Evolutionary conservation across 2,329 filamentous ascomycete genomes (phyloP), one percentile per base, ranked within the genome.

Genomic region (Trichoderma afroharzianum): DNA sequence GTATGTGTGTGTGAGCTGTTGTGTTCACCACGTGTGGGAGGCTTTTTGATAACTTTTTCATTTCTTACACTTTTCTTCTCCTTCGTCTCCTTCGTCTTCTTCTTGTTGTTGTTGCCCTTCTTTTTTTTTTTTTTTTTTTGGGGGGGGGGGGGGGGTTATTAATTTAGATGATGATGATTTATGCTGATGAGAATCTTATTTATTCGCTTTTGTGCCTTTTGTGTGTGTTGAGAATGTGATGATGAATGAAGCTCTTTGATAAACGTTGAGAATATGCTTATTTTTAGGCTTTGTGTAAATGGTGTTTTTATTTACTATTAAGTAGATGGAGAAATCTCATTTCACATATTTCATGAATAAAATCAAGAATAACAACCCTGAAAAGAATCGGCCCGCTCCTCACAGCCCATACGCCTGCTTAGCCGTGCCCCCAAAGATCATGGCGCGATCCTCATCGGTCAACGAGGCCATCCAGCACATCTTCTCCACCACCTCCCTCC

Each of bases 381-480:
- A 15, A 33, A n/a, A 61, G 14, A 21, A 24, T 21, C 18, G n/a
- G 11, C 11, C 28, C 8, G 3, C 58, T 24, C 53, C n/a, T 70
- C 18, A 82, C 70, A 91, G 81, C 3, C 82, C 81, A 76, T 97
- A 98, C 2, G 92, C 94, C 81, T 88, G 86, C 67, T 87, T 84
- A 1, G 93, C 93, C 12, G 92, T 94, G 24, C 87, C 88, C 62
- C 88, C 88, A 89, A 93, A 97, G 62, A 97, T 84, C 80, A 86
- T 87, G 72, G 85, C 86, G 79, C 88, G 87, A 72, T 92, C 88
- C 50, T 89, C 87, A 18, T 89, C 85, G 2, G 80, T 83, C 72
- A 95, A 79, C 55, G 85, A 85, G 1, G 87, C 88, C 85, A 91
- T 86, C 80, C 86, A 85, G 74, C 94, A 88, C 76, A 93, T 85